phyloP scores from a whole-genome alignment of 139 green algal species.

The Picochlorum sp. region DNA sequence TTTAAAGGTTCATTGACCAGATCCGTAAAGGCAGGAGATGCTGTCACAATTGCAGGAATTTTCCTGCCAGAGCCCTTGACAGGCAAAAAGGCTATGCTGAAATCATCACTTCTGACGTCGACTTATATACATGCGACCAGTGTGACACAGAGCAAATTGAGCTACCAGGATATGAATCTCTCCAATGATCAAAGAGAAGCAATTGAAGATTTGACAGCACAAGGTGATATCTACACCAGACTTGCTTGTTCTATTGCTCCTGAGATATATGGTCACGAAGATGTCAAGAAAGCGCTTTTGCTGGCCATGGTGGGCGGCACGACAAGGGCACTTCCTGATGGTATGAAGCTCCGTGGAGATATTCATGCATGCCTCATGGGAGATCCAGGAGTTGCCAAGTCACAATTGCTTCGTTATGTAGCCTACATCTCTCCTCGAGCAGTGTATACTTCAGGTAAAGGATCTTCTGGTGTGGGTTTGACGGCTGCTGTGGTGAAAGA shows the following conservation, averaged over 20 bases:
- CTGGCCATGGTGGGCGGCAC: conserved; percentile 88
- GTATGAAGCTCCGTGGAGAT: conserved; percentile 94
- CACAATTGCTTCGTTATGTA: conserved; percentile 85
- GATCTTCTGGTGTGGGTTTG: conserved; percentile 86
- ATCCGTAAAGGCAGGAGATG: conserved; percentile 72
- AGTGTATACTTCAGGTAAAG: conserved; percentile 96
- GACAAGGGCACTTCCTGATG: conserved; percentile 65
- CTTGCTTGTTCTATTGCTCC: conserved; percentile 75
- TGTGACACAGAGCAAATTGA: conserved; percentile 70
- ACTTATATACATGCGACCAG: conserved; percentile 82
- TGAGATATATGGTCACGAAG: conserved; percentile 88
- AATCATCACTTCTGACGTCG: conserved; percentile 65
- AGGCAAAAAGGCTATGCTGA: conserved; percentile 35
- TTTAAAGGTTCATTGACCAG: conserved; percentile 78
- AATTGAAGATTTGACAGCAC: conserved; percentile 34
- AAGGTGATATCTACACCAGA: conserved; percentile 64
- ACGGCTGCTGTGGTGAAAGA: conserved; percentile 88
- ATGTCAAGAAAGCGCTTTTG: conserved; percentile 95
- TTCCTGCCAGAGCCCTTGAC: conserved; percentile 86
- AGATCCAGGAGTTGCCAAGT: conserved; percentile 97
- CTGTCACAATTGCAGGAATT: conserved; percentile 73
- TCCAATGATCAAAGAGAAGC: conserved; percentile 27
- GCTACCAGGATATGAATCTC: conserved; percentile 41
- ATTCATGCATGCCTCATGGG: conserved; percentile 98
- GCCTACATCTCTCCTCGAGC: conserved; percentile 69